Evolutionary conservation across 306 rosid genomes (phyloP).

Genomic region (Begonia masoniana): DNA sequence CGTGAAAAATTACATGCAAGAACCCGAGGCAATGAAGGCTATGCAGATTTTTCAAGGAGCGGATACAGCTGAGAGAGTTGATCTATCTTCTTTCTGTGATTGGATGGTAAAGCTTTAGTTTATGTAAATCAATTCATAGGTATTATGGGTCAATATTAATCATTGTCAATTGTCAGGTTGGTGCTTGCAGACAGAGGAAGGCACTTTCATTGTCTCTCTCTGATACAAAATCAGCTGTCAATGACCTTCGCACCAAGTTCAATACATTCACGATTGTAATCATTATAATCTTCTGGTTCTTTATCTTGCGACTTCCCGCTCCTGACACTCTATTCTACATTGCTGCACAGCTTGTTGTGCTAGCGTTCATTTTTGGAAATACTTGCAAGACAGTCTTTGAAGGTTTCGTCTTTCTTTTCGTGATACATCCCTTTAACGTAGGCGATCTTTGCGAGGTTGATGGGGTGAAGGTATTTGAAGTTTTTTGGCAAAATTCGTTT

Average conservation of each 20-base stretch:
- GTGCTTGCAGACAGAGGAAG: slow-evolving; percentile 29
- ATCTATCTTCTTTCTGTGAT: no score
- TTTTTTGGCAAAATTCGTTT: no score
- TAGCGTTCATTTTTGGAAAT: slow-evolving; percentile 31
- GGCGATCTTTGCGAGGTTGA: slow-evolving; percentile 41
- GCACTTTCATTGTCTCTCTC: slow-evolving; percentile 23
- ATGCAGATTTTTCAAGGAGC: no score
- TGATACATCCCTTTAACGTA: slow-evolving; percentile 31
- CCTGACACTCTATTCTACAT: slow-evolving; percentile 21
- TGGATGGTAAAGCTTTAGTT: no score
- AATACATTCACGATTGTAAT: slow-evolving; percentile 15
- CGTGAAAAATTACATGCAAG: no score
- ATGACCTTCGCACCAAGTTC: slow-evolving; percentile 24
- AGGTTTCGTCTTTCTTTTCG: slow-evolving; percentile 32
- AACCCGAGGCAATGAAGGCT: no score
- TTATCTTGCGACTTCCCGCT: slow-evolving; percentile 24
- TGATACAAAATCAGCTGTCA: slow-evolving; percentile 34
- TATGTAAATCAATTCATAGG: no score
- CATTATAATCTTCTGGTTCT: slow-evolving; percentile 19
- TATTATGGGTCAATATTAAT: background rate
- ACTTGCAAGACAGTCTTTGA: slow-evolving; percentile 28
- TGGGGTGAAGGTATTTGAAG: slow-evolving; percentile 19
- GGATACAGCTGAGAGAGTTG: no score
- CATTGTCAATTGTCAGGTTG: slow-evolving; percentile 7
- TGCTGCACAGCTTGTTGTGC: slow-evolving; percentile 29